Conservation (phyloP, 2,329 filamentous ascomycete species). For the Aspergillus tubingensis region DNA sequence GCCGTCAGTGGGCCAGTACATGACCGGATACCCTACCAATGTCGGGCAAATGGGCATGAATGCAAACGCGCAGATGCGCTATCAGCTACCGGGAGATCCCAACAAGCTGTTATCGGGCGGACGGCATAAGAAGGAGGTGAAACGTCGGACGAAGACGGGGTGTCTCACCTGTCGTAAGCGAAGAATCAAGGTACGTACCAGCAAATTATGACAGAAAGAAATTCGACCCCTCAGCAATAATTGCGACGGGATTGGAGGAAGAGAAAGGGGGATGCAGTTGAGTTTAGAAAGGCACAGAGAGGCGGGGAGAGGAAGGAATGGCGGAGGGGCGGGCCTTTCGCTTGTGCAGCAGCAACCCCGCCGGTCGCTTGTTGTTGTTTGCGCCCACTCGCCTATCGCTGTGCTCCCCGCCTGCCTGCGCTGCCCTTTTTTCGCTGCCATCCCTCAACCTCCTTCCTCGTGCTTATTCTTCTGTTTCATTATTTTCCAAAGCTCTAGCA, state of each 20-base stretch:
- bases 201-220: background rate
- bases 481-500: slow-evolving; percentile 20
- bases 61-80: slow-evolving; percentile 53
- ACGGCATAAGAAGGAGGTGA: slow-evolving; percentile 71
- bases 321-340: slow-evolving; percentile 24
- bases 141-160: slow-evolving; percentile 73
- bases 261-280: background rate
- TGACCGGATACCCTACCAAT: slow-evolving; percentile 44
- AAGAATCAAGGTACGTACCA: slow-evolving; percentile 68
- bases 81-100: slow-evolving; percentile 51
- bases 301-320: slow-evolving; percentile 10
- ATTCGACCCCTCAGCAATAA: background rate
- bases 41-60: slow-evolving; percentile 39
- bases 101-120: slow-evolving; percentile 61
- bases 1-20: slow-evolving; percentile 58
- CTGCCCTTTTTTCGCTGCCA: slow-evolving; percentile 18
- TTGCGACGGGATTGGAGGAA: background rate
- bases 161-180: slow-evolving; percentile 67
- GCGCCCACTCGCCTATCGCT: slow-evolving; percentile 13
- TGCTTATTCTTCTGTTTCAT: slow-evolving; percentile 17
- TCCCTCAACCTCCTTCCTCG: slow-evolving; percentile 11
- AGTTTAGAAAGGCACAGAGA: background rate
- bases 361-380: slow-evolving; percentile 15
- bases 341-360: slow-evolving; percentile 27
- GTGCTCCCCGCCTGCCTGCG: slow-evolving; percentile 6